phyloP scores from a whole-genome alignment of 129 eudicot species.

The Lactuca saligna region DNA sequence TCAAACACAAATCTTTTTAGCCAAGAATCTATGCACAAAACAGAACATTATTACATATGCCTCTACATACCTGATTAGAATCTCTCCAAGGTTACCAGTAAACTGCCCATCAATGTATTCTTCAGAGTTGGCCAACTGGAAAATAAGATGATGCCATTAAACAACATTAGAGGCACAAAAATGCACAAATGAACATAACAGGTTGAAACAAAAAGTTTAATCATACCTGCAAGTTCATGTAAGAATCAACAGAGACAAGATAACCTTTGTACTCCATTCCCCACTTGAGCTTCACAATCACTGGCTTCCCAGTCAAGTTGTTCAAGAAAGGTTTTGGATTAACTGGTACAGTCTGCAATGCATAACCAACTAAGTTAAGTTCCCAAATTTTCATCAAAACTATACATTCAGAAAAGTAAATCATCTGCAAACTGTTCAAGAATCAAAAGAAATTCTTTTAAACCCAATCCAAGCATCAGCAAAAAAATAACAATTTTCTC shows the following conservation, averaged over 20 bases:
- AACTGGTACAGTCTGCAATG: constrained; percentile 71
- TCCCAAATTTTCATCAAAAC: constrained; percentile 6
- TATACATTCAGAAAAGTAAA: neutral
- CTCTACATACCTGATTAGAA: constrained; percentile 67
- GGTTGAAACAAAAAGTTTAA: neutral
- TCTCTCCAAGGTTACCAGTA: constrained; percentile 88
- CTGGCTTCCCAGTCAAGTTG: constrained; percentile 83
- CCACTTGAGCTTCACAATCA: constrained; percentile 86
- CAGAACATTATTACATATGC: no score
- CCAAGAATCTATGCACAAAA: constrained; percentile 7
- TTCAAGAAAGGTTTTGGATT: constrained; percentile 87
- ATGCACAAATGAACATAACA: neutral
- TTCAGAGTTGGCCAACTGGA: constrained; percentile 83
- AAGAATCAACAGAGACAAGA: constrained; percentile 83
- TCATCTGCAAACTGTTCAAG: constrained; percentile 9
- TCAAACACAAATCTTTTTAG: neutral
- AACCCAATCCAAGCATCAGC: neutral
- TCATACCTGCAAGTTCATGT: constrained; percentile 87
- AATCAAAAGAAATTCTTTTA: constrained; percentile 7
- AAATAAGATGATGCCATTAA: neutral
- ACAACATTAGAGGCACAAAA: constrained; percentile 16
- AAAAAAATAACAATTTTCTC: neutral
- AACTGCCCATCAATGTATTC: constrained; percentile 84
- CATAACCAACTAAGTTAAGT: constrained; percentile 15
- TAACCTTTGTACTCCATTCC: constrained; percentile 95